Base-by-base conservation (phyloP, 2,329 filamentous ascomycete genomes). In the Penicillium verrucosum region DNA sequence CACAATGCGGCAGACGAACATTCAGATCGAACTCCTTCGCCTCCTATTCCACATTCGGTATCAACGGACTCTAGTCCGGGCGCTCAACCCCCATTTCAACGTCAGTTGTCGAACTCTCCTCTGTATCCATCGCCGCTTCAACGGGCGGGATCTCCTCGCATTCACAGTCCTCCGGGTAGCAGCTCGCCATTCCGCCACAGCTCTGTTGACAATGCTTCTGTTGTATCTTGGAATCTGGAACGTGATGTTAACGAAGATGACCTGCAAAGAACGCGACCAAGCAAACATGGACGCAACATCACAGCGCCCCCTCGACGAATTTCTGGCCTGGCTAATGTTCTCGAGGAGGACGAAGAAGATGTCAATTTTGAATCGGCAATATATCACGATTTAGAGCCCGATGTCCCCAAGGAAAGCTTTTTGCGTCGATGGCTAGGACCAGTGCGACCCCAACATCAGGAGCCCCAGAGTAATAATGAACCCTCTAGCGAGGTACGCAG, bases 241-340 rank as follows among this genome's bases (percentile, higher is more conserved):
- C 70, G 73, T 18, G 68, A 73, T 43, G 64, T 75, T 41, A 68
- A 75, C 32, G 66, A 70, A 11, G 72, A 74, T 54, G 60, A 72
- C 27, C 45, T 75, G 10, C 70, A 71, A 61, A 66, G 73, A 37
- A 71, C 69, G n/a, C 64, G 67, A 29, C 65, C 68, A 21, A 62
- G 62, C 46, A 62, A 58, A 41, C 65, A 65, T 25, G 70, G 71
- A 1, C 64, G 61, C 44, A 74, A 71, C 40, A 74, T 75, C 23
- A 70, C 67, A 11, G 69, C 69, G 7, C 72, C 73, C 0, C 73
- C 73, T 43, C 70, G 72, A 46, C 70, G 73, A 3, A 60, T 70
- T 38, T 73, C 69, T 2, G 70, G 70, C 0, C 56, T 71, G n/a
- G 64, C 68, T 14, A 69, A 69, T 38, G 53, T 60, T 32, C 62